Conservation (phyloP, 345 rosid genomes). For the Noccaea caerulescens region DNA sequence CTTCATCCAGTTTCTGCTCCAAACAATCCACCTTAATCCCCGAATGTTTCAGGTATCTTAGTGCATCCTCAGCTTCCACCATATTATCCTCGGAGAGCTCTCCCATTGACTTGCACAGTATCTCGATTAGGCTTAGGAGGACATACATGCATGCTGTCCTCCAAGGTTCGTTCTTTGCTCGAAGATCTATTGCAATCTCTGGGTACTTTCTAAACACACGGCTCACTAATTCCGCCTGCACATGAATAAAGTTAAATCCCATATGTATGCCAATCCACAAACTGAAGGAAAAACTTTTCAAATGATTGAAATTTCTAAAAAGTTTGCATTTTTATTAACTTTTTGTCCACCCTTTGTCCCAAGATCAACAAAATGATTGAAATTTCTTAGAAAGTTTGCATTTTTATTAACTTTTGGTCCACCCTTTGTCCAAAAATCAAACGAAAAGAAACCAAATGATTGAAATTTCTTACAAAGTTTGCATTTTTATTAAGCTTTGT, state of each 20-base stretch:
- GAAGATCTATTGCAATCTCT: neutral
- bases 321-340: too few relatives aligned
- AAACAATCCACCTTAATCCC: slow-evolving; percentile 27
- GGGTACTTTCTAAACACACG: neutral
- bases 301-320: too few relatives aligned
- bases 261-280: neutral
- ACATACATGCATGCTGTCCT: neutral
- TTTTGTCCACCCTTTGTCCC: too few relatives aligned
- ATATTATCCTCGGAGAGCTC: neutral
- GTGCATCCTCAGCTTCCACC: neutral
- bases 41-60: neutral
- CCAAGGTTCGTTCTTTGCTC: neutral
- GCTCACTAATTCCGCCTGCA: neutral
- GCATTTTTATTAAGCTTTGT: too few relatives aligned
- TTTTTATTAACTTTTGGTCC: too few relatives aligned
- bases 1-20: slow-evolving; percentile 14
- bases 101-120: neutral
- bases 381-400: too few relatives aligned
- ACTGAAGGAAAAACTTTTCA: neutral
- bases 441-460: too few relatives aligned
- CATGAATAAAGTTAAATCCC: neutral
- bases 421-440: too few relatives aligned
- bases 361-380: too few relatives aligned
- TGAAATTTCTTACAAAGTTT: too few relatives aligned
- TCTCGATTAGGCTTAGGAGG: neutral